These are phyloP conservation scores for Zhuliangozyma parablackwelliae DNA, from an alignment of 1,139 yeast species.

Conservation along the genomic window DNA sequence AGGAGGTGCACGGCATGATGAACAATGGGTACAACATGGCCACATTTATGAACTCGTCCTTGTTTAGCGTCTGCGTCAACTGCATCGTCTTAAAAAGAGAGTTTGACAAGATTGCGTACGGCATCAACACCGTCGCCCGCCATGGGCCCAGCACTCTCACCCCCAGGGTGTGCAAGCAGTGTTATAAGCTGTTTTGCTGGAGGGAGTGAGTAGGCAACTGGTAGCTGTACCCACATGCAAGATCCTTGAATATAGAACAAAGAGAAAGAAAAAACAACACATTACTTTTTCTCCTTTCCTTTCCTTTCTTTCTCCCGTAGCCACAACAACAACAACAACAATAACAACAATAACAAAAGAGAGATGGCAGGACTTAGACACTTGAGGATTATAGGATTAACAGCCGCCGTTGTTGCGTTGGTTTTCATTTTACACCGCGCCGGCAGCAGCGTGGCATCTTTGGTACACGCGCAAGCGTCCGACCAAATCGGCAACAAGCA, in stretches of 20 bases:
- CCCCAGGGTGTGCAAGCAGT: constrained; percentile 9
- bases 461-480: constrained; percentile 12
- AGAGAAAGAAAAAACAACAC: too few relatives aligned
- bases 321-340: not conserved
- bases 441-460: constrained; percentile 9
- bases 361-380: constrained; percentile 16
- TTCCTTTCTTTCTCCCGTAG: too few relatives aligned
- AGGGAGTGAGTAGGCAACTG: not conserved
- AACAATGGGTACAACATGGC: constrained; percentile 51
- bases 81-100: constrained; percentile 58
- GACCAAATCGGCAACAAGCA: constrained; percentile 11
- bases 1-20: constrained; percentile 43
- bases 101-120: constrained; percentile 35
- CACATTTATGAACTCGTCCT: constrained; percentile 39
- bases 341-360: too few relatives aligned
- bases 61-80: constrained; percentile 49
- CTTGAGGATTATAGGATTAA: constrained; percentile 15
- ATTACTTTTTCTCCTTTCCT: too few relatives aligned
- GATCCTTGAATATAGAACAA: too few relatives aligned
- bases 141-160: not conserved
- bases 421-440: constrained; percentile 14
- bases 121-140: constrained; percentile 1
- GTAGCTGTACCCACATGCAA: too few relatives aligned
- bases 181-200: constrained; percentile 11
- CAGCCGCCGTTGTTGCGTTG: constrained; percentile 13